Evolutionary conservation across 2,329 filamentous ascomycete species (phyloP), one percentile per base, ranked within the genome.

Genomic region (Penicillium sp.): DNA sequence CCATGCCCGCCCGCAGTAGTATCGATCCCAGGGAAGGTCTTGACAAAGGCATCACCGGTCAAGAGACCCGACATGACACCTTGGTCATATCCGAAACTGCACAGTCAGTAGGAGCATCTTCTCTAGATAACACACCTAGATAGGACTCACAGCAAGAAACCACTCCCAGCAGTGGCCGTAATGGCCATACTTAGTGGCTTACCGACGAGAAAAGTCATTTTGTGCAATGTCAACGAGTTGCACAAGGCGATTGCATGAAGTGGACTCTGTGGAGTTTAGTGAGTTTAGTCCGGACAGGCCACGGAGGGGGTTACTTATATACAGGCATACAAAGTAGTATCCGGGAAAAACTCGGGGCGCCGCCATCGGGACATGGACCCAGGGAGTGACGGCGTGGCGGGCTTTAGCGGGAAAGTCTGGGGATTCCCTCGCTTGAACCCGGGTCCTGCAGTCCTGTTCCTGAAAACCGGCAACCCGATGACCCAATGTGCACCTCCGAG

Each of bases 101-200:
- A 21, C 7, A 9, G 56, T 63, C 30, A 68, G 31, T n/a, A 45
- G n/a, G 45, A 38, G 11, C 13, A 26, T 23, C 23, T 38, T 50
- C n/a, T 30, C 15, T 17, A 35, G 7, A 74, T 56, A 75, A 11
- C 4, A 9, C 6, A 3, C 4, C 9, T 17, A 5, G 41, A 53
- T 9, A 23, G 44, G 17, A 79, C 69, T 76, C 75, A 75, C 47
- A 77, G 69, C 56, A 76, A 62, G 61, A 76, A 76, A 51, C 78
- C 78, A 53, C 76, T 70, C 19, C 78, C 79, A 47, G 79, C 79
- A 64, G 79, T 78, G 35, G 77, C 71, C 13, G 76, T 78, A 47
- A 81, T 79, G 54, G 77, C 78, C 74, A 75, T 79, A 56, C 78
- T 74, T 17, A 83, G 72, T n/a, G 73, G 54, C 47, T 59, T 58